These are phyloP conservation scores for Akanthomyces dipterigenus DNA, from an alignment of 2,329 filamentous ascomycete genomes.

Conservation along the genomic window DNA sequence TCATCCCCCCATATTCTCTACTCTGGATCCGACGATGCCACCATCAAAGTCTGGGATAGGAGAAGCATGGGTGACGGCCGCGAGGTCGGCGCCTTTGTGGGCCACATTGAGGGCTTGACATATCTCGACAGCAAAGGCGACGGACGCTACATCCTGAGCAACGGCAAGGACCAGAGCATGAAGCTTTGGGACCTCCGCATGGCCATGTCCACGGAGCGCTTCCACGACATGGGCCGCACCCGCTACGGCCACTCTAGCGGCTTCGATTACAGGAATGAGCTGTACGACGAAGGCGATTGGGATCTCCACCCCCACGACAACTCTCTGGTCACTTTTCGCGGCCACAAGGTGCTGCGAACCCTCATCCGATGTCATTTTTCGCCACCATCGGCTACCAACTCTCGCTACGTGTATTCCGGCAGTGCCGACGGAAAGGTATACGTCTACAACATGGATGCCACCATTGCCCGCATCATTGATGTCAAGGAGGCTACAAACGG, in stretches of 20 bases:
- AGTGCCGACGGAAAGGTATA: slow-evolving; percentile 86
- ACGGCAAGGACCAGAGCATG: slow-evolving; percentile 94
- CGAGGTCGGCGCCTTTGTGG: slow-evolving; percentile 58
- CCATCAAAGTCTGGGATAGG: slow-evolving; percentile 93
- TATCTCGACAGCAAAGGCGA: slow-evolving; percentile 66
- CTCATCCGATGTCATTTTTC: slow-evolving; percentile 95
- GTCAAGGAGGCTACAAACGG: slow-evolving; percentile 64
- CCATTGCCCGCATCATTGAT: slow-evolving; percentile 69
- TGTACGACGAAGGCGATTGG: slow-evolving; percentile 59
- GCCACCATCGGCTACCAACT: slow-evolving; percentile 77
- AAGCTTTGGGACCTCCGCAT: slow-evolving; percentile 94
- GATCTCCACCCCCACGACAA: slow-evolving; percentile 68
- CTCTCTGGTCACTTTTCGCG: slow-evolving; percentile 86
- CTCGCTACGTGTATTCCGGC: slow-evolving; percentile 87
- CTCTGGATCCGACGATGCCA: slow-evolving; percentile 90
- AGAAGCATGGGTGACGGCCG: slow-evolving; percentile 83
- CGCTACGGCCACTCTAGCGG: slow-evolving; percentile 46
- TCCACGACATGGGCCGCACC: slow-evolving; percentile 48
- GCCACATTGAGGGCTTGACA: slow-evolving; percentile 59
- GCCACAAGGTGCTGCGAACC: slow-evolving; percentile 82
- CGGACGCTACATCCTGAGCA: slow-evolving; percentile 79
- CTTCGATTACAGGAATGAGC: slow-evolving; percentile 69
- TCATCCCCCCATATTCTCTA: slow-evolving; percentile 89
- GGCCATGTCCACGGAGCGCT: slow-evolving; percentile 69
- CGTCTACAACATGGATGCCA: slow-evolving; percentile 91